Evolutionary conservation across 306 rosid genomes (phyloP).

Genomic region (Dicorynia guianensis): DNA sequence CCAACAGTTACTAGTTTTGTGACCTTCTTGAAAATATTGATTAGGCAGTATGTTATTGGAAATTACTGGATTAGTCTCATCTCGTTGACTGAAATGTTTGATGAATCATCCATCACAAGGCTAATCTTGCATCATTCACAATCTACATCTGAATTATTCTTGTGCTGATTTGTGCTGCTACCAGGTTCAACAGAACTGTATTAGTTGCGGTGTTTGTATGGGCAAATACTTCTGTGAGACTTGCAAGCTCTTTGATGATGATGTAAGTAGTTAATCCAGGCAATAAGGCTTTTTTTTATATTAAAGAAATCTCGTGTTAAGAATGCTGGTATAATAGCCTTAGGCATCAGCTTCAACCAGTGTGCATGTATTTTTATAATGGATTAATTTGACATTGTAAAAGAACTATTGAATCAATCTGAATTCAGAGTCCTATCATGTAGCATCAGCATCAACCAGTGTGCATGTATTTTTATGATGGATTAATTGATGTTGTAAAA

Average conservation of each 20-base stretch:
- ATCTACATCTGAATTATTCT: not conserved
- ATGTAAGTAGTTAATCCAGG: slow-evolving; percentile 58
- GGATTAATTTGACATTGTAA: not conserved
- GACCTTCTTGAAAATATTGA: not conserved
- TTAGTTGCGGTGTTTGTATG: slow-evolving; percentile 87
- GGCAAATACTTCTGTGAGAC: slow-evolving; percentile 79
- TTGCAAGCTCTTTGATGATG: slow-evolving; percentile 91
- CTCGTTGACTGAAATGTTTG: not conserved
- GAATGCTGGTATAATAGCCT: not conserved
- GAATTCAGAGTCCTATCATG: not conserved
- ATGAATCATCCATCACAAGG: not conserved
- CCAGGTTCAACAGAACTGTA: slow-evolving; percentile 83
- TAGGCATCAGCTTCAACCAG: not conserved
- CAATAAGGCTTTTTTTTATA: not conserved
- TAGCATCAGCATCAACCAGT: slow-evolving; percentile 10
- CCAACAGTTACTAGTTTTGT: not conserved
- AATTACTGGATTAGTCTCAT: not conserved
- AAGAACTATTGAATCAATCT: not conserved
- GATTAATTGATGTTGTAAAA: not conserved
- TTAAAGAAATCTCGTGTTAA: not conserved
- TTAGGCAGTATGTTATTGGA: not conserved
- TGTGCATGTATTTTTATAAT: slow-evolving; percentile 18
- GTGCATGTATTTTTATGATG: slow-evolving; percentile 19
- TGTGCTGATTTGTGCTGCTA: slow-evolving; percentile 40
- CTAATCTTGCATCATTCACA: not conserved